Evolutionary conservation across 1,284 basidiomycete genomes (phyloP).

Genomic region (Puccinia triticina): DNA sequence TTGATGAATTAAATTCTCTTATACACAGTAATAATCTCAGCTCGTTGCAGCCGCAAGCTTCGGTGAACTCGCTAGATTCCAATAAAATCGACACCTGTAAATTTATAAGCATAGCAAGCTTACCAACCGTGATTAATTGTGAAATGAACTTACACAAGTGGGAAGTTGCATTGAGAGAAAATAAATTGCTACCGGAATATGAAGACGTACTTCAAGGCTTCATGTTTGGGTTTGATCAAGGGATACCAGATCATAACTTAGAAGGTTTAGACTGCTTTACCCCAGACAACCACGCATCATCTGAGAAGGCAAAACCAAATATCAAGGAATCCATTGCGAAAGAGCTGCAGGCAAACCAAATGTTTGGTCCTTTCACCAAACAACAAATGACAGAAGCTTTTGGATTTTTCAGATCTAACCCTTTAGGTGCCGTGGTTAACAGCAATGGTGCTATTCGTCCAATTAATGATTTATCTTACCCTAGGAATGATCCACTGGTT

Average conservation of each 20-base stretch:
- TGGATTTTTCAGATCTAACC: constrained; percentile 16
- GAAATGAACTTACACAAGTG: no score
- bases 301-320: not conserved
- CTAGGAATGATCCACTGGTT: not conserved
- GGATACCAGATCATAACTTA: not conserved
- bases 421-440: no score
- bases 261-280: not conserved
- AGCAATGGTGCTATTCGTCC: constrained; percentile 12
- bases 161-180: not conserved
- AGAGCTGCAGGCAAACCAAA: not conserved
- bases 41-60: no score
- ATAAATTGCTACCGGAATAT: not conserved
- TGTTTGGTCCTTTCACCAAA: constrained; percentile 12
- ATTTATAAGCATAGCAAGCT: not conserved
- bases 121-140: not conserved
- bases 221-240: constrained; percentile 17
- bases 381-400: not conserved
- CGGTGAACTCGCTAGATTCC: not conserved
- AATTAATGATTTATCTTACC: constrained; percentile 26
- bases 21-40: no score
- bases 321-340: not conserved
- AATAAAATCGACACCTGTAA: no score
- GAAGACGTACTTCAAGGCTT: not conserved
- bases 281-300: constrained; percentile 12
- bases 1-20: no score